Percentiles rank a stretch among this genome's conserved stretches.
Conservation (phyloP, 495 filamentous ascomycete genomes). For the Xylaria scruposa region DNA sequence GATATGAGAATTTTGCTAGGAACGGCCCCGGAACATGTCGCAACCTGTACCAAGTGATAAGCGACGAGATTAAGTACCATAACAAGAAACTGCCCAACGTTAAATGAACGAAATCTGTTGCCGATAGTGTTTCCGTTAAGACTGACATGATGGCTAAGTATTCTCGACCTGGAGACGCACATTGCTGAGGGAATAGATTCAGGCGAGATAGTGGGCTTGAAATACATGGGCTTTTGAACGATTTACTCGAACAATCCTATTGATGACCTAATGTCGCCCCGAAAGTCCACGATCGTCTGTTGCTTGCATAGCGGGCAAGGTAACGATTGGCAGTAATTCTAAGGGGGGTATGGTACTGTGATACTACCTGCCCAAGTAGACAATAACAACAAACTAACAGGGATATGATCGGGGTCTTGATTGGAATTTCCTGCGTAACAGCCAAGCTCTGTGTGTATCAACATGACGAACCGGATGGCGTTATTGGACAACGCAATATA, state of each 20-base stretch:
- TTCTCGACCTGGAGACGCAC: background rate
- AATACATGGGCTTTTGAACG: background rate
- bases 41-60: slow-evolving; percentile 31
- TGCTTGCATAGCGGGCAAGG: background rate
- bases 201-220: background rate
- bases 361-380: background rate
- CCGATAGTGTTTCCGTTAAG: background rate
- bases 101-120: background rate
- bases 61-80: slow-evolving; percentile 26
- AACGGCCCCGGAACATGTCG: slow-evolving; percentile 35
- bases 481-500: too few relatives aligned
- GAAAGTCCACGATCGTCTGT: background rate
- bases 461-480: background rate
- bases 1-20: slow-evolving; percentile 34
- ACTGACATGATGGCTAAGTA: background rate
- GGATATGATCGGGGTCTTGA: background rate
- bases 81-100: slow-evolving; percentile 4
- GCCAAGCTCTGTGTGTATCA: background rate
- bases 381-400: background rate
- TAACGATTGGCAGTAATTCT: background rate
- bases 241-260: background rate
- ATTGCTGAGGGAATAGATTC: background rate
- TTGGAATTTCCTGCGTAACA: background rate
- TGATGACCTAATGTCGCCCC: background rate
- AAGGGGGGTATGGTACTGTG: background rate